Evolutionary conservation across 768 basidiomycete species (phyloP).

Genomic region (Suillus alpinus): DNA sequence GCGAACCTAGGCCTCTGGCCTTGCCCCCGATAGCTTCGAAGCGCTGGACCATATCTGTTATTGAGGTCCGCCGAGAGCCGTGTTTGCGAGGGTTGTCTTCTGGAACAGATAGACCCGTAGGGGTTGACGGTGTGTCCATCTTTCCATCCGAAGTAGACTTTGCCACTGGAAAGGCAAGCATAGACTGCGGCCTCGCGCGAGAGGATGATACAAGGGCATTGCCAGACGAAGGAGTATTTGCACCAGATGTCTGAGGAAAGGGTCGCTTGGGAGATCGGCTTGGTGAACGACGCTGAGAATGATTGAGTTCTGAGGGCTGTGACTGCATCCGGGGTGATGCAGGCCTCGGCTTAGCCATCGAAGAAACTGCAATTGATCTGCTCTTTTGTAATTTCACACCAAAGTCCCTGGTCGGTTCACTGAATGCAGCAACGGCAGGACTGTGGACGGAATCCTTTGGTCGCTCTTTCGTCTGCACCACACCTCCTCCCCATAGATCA

Average conservation of each 20-base stretch:
- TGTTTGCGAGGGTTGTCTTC: slow-evolving; percentile 42
- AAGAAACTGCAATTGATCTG: slow-evolving; percentile 16
- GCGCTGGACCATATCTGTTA: slow-evolving; percentile 81
- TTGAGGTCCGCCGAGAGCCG: slow-evolving; percentile 62
- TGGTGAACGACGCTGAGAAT: slow-evolving; percentile 21
- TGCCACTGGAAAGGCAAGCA: slow-evolving; percentile 63
- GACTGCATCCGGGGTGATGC: slow-evolving; percentile 24
- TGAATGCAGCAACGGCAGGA: slow-evolving; percentile 17
- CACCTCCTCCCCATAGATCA: slow-evolving; percentile 69
- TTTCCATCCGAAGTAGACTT: slow-evolving; percentile 41
- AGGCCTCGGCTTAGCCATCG: slow-evolving; percentile 18
- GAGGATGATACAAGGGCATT: slow-evolving; percentile 31
- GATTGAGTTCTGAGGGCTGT: slow-evolving; percentile 9
- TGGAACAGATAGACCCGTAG: slow-evolving; percentile 44
- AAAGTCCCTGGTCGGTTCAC: slow-evolving; percentile 14
- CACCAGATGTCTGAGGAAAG: slow-evolving; percentile 25
- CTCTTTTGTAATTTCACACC: slow-evolving; percentile 17
- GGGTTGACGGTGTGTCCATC: slow-evolving; percentile 24
- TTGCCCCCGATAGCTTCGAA: slow-evolving; percentile 66
- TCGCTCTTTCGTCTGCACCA: slow-evolving; percentile 42
- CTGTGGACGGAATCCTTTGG: slow-evolving; percentile 23
- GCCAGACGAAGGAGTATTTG: slow-evolving; percentile 19
- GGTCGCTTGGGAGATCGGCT: slow-evolving; percentile 28
- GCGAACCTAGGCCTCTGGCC: slow-evolving; percentile 28
- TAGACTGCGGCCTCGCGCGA: slow-evolving; percentile 76